Conservation (phyloP, 208 protist genomes). For the Leishmania mexicana region DNA sequence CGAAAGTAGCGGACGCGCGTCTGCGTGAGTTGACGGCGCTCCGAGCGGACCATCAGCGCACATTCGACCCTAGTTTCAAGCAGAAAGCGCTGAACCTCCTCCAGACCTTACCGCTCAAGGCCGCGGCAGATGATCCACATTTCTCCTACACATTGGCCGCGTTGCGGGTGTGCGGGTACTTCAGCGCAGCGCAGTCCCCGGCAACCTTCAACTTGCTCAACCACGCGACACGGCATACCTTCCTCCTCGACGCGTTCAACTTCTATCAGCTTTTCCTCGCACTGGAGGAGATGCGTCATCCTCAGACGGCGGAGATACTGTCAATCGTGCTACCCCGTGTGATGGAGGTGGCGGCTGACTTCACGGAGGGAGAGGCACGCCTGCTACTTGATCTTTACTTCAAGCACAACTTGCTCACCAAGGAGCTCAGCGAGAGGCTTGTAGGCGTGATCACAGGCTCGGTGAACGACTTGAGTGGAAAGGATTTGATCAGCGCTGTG, state of each 20-base stretch:
- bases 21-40: slow-evolving; percentile 50
- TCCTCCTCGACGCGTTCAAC: slow-evolving; percentile 62
- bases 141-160: slow-evolving; percentile 53
- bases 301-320: slow-evolving; percentile 61
- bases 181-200: slow-evolving; percentile 43
- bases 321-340: slow-evolving; percentile 63
- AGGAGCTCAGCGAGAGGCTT: slow-evolving; percentile 31
- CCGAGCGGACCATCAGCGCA: slow-evolving; percentile 42
- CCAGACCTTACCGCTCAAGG: slow-evolving; percentile 68
- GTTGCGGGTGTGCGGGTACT: slow-evolving; percentile 68
- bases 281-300: slow-evolving; percentile 51
- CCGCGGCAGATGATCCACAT: slow-evolving; percentile 71
- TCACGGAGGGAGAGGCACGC: slow-evolving; percentile 50
- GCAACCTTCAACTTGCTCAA: slow-evolving; percentile 76
- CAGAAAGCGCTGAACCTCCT: slow-evolving; percentile 52
- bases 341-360: slow-evolving; percentile 49
- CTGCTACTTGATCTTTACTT: slow-evolving; percentile 44
- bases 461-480: slow-evolving; percentile 29
- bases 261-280: slow-evolving; percentile 45
- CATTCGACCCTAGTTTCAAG: slow-evolving; percentile 45
- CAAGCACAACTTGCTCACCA: slow-evolving; percentile 33
- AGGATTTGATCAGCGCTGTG: slow-evolving; percentile 33
- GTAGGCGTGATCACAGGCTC: slow-evolving; percentile 35
- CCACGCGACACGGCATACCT: slow-evolving; percentile 73
- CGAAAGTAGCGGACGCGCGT: slow-evolving; percentile 37